phyloP scores from a whole-genome alignment of 1,284 basidiomycete genomes.

The Peniophora sp. region DNA sequence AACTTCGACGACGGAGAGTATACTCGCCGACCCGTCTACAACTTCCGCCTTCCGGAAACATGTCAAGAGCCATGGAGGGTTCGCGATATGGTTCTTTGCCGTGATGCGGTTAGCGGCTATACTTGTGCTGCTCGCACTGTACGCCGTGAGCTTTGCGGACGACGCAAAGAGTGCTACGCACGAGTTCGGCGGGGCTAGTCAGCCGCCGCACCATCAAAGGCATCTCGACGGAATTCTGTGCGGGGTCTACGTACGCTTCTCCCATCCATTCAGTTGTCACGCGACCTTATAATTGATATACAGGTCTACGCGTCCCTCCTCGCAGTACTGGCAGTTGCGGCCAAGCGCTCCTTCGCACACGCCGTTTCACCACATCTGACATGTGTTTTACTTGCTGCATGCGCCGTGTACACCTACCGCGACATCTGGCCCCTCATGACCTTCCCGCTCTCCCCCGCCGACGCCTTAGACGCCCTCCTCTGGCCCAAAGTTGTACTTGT shows the following conservation, averaged over 20 bases:
- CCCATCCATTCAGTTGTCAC: conserved; percentile 5
- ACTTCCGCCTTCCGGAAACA: conserved; percentile 7
- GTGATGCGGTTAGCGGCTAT: conserved; percentile 14
- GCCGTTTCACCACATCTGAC: background rate
- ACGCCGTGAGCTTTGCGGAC: conserved; percentile 12
- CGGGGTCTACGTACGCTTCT: background rate
- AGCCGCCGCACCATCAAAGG: background rate
- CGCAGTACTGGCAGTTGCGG: conserved; percentile 9
- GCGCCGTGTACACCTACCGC: conserved; percentile 45
- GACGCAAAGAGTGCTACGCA: background rate
- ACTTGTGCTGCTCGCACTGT: conserved; percentile 12
- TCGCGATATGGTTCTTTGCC: conserved; percentile 17
- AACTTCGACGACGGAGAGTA: background rate
- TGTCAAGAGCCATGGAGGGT: conserved; percentile 12
- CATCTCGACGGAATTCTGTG: background rate
- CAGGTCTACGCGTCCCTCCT: conserved; percentile 4
- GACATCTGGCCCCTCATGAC: conserved; percentile 59
- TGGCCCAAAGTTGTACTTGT: conserved; percentile 28
- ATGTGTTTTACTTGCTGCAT: conserved; percentile 26
- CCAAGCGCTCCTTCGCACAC: background rate
- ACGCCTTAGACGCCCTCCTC: conserved; percentile 24
- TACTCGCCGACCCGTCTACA: background rate
- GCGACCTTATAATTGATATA: background rate
- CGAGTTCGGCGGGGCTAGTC: conserved; percentile 5
- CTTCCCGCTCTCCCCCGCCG: conserved; percentile 31